Evolutionary conservation across 371 early-diverging fungal species (phyloP), one percentile per base, ranked within the genome.

Genomic region (Syncephalastrum racemosum): DNA sequence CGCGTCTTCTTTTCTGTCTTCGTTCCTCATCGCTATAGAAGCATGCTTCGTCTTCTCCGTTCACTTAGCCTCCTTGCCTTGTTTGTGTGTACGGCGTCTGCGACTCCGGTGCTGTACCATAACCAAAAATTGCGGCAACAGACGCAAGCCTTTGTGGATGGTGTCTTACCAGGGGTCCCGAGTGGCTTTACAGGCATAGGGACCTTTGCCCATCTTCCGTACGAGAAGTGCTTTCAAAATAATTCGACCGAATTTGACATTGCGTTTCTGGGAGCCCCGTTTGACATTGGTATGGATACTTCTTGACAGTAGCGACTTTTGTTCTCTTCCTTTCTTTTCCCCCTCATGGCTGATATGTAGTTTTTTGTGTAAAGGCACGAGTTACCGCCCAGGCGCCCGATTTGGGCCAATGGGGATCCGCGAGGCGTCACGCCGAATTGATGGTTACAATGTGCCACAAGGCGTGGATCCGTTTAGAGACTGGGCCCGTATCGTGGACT

Each of bases 11-110:
- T 31, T 12, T 2, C 2, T 2, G 36, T 31, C 12, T 10, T 12
- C 27, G 4, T 31, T 31, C 2, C 36, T 10, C 36, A 10, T 10
- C 36, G 50, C 14, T 48, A 25, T 56, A 60, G 58, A 56, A 83
- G 79, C 31, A 66, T 49, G n/a, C 69, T 52, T 83, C 81, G 51
- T 82, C 79, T 48, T 68, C 60, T 18, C 65, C 65, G 25, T 78
- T 73, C 6, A 40, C 47, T n/a, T 18, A 23, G 19, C 53, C 36
- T 31, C 12, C 10, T 31, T 8, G 36, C 36, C 36, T 31, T 31
- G 10, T 10, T 31, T 5, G 36, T 12, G 10, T 31, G 10, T 31
- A 8, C 36, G 12, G 10, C 10, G 10, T 31, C 36, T 31, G 36
- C 36, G 6, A 31, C 10, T 31, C 36, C 36, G 12, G 36, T 31